Conservation (phyloP, 208 protist genomes). For the Leishmania mexicana region DNA sequence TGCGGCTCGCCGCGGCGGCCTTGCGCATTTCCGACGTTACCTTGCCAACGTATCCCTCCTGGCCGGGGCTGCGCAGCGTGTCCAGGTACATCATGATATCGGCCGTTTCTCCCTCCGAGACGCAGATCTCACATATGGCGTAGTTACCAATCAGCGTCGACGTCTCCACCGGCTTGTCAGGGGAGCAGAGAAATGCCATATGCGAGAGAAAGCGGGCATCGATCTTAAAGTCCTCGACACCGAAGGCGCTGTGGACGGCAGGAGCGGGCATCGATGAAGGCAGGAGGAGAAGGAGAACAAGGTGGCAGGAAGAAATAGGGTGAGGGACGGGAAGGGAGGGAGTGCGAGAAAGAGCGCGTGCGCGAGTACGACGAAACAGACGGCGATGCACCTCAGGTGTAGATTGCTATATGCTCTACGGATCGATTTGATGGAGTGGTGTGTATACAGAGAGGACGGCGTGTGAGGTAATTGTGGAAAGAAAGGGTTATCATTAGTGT, state of each 20-base stretch:
- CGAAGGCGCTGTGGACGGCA: slow-evolving; percentile 34
- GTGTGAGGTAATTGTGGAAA: background rate
- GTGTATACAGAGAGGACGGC: background rate
- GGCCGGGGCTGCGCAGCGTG: slow-evolving; percentile 36
- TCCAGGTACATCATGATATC: slow-evolving; percentile 36
- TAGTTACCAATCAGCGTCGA: slow-evolving; percentile 41
- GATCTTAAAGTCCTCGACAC: slow-evolving; percentile 35
- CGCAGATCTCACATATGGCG: slow-evolving; percentile 57
- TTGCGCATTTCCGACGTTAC: slow-evolving; percentile 31
- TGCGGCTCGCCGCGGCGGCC: slow-evolving; percentile 20
- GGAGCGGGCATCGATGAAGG: slow-evolving; percentile 12
- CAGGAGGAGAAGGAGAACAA: background rate
- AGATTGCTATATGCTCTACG: background rate
- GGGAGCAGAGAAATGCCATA: slow-evolving; percentile 36
- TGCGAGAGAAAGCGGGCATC: slow-evolving; percentile 33
- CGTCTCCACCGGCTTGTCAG: slow-evolving; percentile 42
- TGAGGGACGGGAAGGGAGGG: background rate
- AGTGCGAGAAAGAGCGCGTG: background rate
- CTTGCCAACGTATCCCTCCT: slow-evolving; percentile 35
- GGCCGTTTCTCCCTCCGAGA: slow-evolving; percentile 36
- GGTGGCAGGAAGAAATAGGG: background rate
- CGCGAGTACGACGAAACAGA: background rate
- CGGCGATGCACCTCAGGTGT: background rate
- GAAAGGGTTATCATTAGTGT: background rate
- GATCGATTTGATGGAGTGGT: no score